These are phyloP conservation scores for Lepiota brunneoincarnata DNA, from an alignment of 768 basidiomycete genomes.

Conservation along the genomic window DNA sequence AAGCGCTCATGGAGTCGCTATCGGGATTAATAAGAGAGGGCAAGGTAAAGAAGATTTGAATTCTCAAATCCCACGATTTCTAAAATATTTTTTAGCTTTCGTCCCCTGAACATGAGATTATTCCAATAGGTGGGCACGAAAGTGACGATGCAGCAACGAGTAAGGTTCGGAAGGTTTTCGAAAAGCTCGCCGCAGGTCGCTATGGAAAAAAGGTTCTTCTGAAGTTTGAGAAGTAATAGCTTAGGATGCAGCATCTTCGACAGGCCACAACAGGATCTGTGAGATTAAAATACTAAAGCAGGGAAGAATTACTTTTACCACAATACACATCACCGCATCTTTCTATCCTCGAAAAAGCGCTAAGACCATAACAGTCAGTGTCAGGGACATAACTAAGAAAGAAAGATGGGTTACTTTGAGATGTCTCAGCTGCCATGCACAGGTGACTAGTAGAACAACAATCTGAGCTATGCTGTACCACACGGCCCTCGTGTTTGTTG, in stretches of 20 bases:
- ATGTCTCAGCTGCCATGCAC: constrained; percentile 91
- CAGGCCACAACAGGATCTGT: not conserved
- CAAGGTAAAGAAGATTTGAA: constrained; percentile 37
- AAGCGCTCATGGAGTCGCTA: constrained; percentile 48
- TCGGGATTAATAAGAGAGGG: constrained; percentile 50
- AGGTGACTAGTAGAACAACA: constrained; percentile 76
- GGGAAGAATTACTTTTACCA: constrained; percentile 4
- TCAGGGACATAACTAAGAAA: constrained; percentile 1
- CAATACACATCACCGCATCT: constrained; percentile 50
- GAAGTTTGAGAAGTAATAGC: constrained; percentile 26
- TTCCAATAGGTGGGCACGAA: constrained; percentile 43
- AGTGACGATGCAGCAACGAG: constrained; percentile 35
- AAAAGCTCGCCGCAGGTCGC: constrained; percentile 31
- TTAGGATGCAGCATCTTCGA: no score
- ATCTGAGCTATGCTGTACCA: constrained; percentile 95
- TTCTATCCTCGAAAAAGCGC: constrained; percentile 88
- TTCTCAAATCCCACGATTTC: not conserved
- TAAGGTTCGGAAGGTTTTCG: constrained; percentile 50
- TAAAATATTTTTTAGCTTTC: constrained; percentile 45
- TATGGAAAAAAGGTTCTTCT: constrained; percentile 43
- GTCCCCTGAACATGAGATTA: constrained; percentile 67
- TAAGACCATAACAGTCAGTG: constrained; percentile 25
- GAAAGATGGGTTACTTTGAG: constrained; percentile 61
- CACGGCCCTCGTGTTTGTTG: constrained; percentile 87
- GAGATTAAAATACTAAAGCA: constrained; percentile 7